phyloP scores from a whole-genome alignment of 495 filamentous ascomycete species.

The Neurospora sp. region DNA sequence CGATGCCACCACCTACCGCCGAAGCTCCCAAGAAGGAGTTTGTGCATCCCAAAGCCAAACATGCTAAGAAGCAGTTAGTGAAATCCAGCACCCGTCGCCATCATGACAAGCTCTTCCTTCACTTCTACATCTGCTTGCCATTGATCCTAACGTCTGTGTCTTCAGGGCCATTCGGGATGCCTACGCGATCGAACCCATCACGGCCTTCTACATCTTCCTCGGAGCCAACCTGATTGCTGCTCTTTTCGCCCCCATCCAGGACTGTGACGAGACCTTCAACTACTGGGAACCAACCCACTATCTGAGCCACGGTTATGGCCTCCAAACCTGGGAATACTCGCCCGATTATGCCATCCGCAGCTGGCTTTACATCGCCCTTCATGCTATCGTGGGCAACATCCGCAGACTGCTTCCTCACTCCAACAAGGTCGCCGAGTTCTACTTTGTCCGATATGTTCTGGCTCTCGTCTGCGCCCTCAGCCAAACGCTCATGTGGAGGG shows the following conservation, averaged over 20 bases:
- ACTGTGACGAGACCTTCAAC: constrained; percentile 98
- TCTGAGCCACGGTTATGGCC: constrained; percentile 79
- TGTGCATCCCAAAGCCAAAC: constrained; percentile 34
- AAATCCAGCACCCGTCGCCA: neutral
- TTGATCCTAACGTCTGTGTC: constrained; percentile 7
- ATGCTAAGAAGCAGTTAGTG: constrained; percentile 37
- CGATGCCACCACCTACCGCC: constrained; percentile 26
- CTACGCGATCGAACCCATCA: constrained; percentile 60
- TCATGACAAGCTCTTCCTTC: neutral
- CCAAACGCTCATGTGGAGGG: constrained; percentile 69
- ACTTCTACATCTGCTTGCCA: neutral
- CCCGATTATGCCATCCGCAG: constrained; percentile 91
- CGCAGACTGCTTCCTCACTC: constrained; percentile 51
- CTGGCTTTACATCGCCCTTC: constrained; percentile 86
- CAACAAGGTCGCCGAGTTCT: constrained; percentile 66
- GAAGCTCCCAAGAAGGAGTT: constrained; percentile 20
- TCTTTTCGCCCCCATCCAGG: constrained; percentile 83
- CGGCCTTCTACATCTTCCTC: constrained; percentile 69
- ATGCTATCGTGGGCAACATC: constrained; percentile 60
- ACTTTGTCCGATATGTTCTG: constrained; percentile 66
- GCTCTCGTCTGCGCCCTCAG: constrained; percentile 67
- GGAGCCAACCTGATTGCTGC: constrained; percentile 65
- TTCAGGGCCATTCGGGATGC: constrained; percentile 40
- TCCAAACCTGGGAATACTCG: constrained; percentile 99
- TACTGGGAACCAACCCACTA: constrained; percentile 99